Base-by-base conservation (phyloP, 306 rosid species). In the Pterocarpus santalinus region DNA sequence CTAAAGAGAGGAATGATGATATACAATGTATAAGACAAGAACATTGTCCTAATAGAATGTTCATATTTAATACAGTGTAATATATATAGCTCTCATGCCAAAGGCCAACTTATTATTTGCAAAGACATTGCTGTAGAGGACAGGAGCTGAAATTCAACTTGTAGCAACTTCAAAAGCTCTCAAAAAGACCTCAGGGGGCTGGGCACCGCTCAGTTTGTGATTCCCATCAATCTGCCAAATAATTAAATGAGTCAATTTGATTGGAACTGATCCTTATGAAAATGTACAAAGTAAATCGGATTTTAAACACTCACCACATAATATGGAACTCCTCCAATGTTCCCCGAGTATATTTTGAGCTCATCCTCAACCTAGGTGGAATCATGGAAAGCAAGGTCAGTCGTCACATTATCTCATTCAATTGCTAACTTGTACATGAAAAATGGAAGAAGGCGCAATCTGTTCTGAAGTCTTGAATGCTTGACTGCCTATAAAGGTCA, bases 251-350 rank as follows among this genome's bases (percentile, higher is more conserved):
- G 58, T 72, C 72, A 64, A 68, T 66, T 32, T 32, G n/a, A 15
- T 46, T 7, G 22, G 36, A 28, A 22, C 8, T 73, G 51, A 69
- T 28, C 49, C 52, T 49, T 28, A 47, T 69, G 63, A 58, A 34
- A 7, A 16, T 58, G 68, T 51, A 71, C 17, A 57, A 73, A 43
- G 52, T 10, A 57, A 63, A 69, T 39, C 10, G 58, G 73, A 33
- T 58, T 68, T 66, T 77, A 60, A 64, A 83, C 72, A 83, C 95
- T 52, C 69, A 92, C 99, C 87, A 91, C 83, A 69, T 82, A 92
- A 83, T 82, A 85, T 58, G 99, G 99, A 75, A 92, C 97, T 72
- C 97, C 97, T 14, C 87, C n/a, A 68, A 89, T 71, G 80, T 87
- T 80, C 78, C 83, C 51, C 0, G 95, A 75, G 88, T 82, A 80